Evolutionary conservation across 768 basidiomycete species (phyloP).

Genomic region (Kwoniella dendrophila): DNA sequence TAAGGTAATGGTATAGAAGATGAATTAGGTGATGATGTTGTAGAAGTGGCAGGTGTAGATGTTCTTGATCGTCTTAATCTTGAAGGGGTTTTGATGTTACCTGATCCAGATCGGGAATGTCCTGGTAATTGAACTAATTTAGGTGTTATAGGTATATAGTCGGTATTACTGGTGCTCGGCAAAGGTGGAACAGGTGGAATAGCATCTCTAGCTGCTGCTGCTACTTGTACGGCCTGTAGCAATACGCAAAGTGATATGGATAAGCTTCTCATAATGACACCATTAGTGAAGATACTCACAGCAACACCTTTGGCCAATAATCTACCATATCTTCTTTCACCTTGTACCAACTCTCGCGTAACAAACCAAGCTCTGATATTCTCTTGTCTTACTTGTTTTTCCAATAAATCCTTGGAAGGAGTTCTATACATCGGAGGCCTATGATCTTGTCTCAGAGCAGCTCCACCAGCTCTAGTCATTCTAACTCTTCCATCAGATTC

Average conservation of each 20-base stretch:
- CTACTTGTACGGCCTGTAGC: slow-evolving; percentile 2
- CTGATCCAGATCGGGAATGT: slow-evolving; percentile 11
- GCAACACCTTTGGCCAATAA: slow-evolving; percentile 37
- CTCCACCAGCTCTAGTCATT: slow-evolving; percentile 8
- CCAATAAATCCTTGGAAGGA: slow-evolving; percentile 6
- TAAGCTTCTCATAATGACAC: background rate
- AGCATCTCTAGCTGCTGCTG: background rate
- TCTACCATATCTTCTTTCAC: slow-evolving; percentile 42
- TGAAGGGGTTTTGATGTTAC: slow-evolving; percentile 10
- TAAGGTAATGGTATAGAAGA: background rate
- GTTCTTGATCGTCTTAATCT: slow-evolving; percentile 13
- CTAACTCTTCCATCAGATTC: slow-evolving; percentile 11
- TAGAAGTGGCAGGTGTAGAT: slow-evolving; percentile 2
- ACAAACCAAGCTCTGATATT: slow-evolving; percentile 43
- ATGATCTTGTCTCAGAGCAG: slow-evolving; percentile 1
- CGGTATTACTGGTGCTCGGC: background rate
- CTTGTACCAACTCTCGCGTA: slow-evolving; percentile 45
- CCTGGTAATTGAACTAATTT: background rate
- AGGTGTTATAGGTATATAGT: background rate
- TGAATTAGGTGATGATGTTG: background rate
- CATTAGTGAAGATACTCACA: slow-evolving; percentile 23
- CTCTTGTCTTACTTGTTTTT: slow-evolving; percentile 15
- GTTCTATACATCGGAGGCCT: slow-evolving; percentile 9
- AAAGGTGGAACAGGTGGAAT: slow-evolving; percentile 6
- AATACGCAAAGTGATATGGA: background rate